These are phyloP conservation scores for Coemansia sp. DNA, from an alignment of 192 early-diverging fungal species.

Conservation along the genomic window DNA sequence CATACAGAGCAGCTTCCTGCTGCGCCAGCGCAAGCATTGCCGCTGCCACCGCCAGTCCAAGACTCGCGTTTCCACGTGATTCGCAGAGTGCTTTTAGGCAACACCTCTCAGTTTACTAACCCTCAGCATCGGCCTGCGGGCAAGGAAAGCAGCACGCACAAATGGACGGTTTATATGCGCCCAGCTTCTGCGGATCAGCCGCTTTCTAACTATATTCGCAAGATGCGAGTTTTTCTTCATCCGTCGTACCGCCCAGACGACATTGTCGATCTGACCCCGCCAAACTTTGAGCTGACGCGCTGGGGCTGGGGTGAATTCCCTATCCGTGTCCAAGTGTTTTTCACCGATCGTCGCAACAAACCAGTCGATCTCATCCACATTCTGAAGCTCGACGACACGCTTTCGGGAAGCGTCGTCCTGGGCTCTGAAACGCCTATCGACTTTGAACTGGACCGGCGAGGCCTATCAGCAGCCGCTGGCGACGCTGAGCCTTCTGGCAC, in stretches of 20 bases:
- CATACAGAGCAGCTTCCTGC: slow-evolving; percentile 8
- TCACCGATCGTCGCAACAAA: slow-evolving; percentile 81
- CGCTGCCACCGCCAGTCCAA: slow-evolving; percentile 19
- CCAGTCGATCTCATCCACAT: slow-evolving; percentile 80
- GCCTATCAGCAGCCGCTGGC: not conserved
- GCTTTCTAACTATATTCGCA: slow-evolving; percentile 67
- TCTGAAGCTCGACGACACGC: slow-evolving; percentile 74
- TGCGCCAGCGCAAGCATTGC: not conserved
- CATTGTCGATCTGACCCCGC: slow-evolving; percentile 75
- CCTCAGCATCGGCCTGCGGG: slow-evolving; percentile 59
- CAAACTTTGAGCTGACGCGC: slow-evolving; percentile 83
- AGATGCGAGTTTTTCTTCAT: slow-evolving; percentile 85
- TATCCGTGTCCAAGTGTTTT: slow-evolving; percentile 76
- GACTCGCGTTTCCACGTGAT: slow-evolving; percentile 77
- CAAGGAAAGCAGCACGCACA: slow-evolving; percentile 66
- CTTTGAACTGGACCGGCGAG: slow-evolving; percentile 75
- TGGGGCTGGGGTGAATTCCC: slow-evolving; percentile 96
- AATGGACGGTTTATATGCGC: slow-evolving; percentile 92
- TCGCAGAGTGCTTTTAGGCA: slow-evolving; percentile 66
- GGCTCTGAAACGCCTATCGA: slow-evolving; percentile 77
- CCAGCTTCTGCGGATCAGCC: slow-evolving; percentile 45
- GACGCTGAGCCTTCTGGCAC: not conserved
- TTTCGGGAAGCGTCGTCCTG: slow-evolving; percentile 67
- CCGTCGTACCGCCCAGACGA: slow-evolving; percentile 86
- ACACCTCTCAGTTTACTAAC: slow-evolving; percentile 72